These are phyloP conservation scores for Tilletia walkeri DNA, from an alignment of 1,284 basidiomycete genomes.

Conservation along the genomic window DNA sequence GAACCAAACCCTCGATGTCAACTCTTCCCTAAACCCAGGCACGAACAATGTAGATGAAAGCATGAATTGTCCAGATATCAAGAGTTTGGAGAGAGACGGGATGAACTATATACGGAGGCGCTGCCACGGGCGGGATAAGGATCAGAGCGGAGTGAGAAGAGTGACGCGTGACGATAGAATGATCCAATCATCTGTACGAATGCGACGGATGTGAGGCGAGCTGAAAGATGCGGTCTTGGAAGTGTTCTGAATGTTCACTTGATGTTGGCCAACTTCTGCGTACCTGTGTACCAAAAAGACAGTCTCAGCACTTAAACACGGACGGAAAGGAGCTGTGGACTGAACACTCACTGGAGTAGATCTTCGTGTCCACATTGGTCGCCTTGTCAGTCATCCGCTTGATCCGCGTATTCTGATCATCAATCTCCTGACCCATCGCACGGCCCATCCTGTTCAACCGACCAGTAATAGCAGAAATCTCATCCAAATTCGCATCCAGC, in stretches of 20 bases:
- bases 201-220: no score
- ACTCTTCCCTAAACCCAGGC: no score
- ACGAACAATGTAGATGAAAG: no score
- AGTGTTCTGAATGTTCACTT: constrained; percentile 1
- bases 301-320: not conserved
- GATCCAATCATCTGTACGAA: no score
- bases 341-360: constrained; percentile 28
- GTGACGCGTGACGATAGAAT: no score
- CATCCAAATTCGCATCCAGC: constrained; percentile 85
- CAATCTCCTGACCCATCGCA: constrained; percentile 67
- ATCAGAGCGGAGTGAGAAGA: no score
- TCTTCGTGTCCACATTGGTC: constrained; percentile 46
- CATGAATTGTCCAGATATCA: no score
- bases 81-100: no score
- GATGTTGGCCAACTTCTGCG: constrained; percentile 19
- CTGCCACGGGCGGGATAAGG: no score
- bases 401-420: constrained; percentile 49
- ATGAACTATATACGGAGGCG: no score
- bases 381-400: constrained; percentile 51
- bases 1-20: no score
- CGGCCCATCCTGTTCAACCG: constrained; percentile 78
- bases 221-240: not conserved
- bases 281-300: not conserved
- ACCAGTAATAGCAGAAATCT: constrained; percentile 77
- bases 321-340: not conserved